These are phyloP conservation scores for Auricularia cornea DNA, from an alignment of 768 basidiomycete species.

Conservation along the genomic window DNA sequence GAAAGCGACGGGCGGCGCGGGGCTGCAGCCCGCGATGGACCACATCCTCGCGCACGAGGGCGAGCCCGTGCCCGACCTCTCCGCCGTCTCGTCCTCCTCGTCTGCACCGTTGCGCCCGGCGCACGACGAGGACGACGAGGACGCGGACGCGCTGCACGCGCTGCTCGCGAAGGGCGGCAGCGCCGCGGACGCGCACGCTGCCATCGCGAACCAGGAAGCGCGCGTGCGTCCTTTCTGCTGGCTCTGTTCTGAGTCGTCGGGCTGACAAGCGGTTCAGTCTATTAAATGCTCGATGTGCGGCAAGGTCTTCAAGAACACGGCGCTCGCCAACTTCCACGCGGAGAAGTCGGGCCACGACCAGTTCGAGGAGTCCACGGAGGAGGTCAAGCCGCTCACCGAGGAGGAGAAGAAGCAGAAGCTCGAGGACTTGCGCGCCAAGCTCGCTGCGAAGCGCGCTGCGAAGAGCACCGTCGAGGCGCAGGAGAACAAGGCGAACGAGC, in stretches of 20 bases:
- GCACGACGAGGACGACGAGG: constrained; percentile 57
- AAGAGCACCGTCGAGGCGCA: constrained; percentile 68
- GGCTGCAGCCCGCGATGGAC: constrained; percentile 88
- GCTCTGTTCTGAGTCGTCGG: too few species aligned
- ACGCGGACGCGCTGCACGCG: constrained; percentile 51
- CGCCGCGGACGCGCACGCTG: constrained; percentile 20
- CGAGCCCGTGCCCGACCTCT: constrained; percentile 61
- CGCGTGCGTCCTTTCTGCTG: background rate
- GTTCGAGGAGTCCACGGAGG: constrained; percentile 93
- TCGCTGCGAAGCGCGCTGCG: constrained; percentile 67
- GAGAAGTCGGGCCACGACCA: constrained; percentile 93
- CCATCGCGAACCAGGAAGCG: background rate
- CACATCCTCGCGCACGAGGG: constrained; percentile 75
- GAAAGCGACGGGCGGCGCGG: constrained; percentile 72
- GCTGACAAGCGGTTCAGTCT: too few species aligned
- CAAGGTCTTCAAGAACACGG: constrained; percentile 80
- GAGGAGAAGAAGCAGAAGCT: constrained; percentile 84
- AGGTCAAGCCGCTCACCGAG: constrained; percentile 93
- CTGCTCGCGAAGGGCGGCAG: constrained; percentile 35
- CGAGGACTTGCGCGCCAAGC: constrained; percentile 66
- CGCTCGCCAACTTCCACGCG: constrained; percentile 85
- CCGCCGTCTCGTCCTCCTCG: constrained; percentile 31
- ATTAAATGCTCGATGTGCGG: constrained; percentile 80
- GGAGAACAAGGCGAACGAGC: constrained; percentile 66
- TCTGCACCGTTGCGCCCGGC: constrained; percentile 20